Evolutionary conservation across 2,329 filamentous ascomycete genomes (phyloP), one percentile per base, ranked within the genome.

Genomic region (Fusarium sp.): DNA sequence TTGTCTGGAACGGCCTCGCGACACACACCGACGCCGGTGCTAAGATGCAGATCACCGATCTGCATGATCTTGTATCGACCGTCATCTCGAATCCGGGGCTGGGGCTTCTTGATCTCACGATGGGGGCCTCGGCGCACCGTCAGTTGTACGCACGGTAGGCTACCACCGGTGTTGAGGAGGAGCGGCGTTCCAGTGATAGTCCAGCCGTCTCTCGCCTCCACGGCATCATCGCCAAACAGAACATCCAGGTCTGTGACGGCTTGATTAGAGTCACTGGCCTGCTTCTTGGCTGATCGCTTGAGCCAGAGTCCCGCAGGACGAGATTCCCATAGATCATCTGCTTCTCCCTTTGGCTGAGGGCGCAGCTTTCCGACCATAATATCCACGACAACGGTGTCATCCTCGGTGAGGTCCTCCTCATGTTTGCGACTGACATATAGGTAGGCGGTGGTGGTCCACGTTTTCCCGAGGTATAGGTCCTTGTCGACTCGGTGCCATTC

Each of bases 41-140:
- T 96, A 64, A 99, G 85, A 82, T 99, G 96, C 70, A 98, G 85
- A 84, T 99, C 96, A n/a, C 95, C 93, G 64, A 97, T 87, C 83
- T 99, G 96, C 88, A 99, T 91, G 73, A 99, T 98, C 86, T 98
- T 98, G 86, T 98, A 98, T 77, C 93, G 94, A 33, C 96, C 96
- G 80, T 96, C 94, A 70, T 97, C 94, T 49, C 90, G 89, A 72
- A 99, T 94, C 67, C 93, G 90, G 12, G 92, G 93, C 42, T 90
- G 85, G 1, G 93, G 93, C 80, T 92, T 95, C 78, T 91, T 88
- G 38, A 87, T 82, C 73, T 92, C 89, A 24, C 86, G 84, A 24
- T 90, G 89, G 60, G 87, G 85, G 3, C 96, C 96, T 76, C 93
- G 90, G 59, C 94, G 90, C 58, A 98, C 87, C 29, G 91, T 97